Evolutionary conservation across 2,329 filamentous ascomycete genomes (phyloP), one percentile per base, ranked within the genome.

Genomic region (Aspergillus ochraceus): DNA sequence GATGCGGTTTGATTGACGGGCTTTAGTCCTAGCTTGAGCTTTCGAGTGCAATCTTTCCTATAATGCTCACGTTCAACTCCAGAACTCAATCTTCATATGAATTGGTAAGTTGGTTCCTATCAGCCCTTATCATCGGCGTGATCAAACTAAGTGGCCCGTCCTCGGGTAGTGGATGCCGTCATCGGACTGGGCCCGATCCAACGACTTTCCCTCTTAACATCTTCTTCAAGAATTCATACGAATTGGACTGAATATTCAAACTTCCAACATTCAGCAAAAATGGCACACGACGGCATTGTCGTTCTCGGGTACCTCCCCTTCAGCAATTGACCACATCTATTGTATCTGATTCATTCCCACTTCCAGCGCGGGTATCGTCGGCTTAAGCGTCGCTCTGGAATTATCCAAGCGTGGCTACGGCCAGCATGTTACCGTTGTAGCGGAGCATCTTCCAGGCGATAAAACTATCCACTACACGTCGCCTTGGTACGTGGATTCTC

Each of bases 381-480:
- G 56, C 19, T 32, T 61, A 11, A 61, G 55, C 47, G 59, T 61
- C 6, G 56, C 59, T 10, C n/a, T 61, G 9, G 59, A 61, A 11
- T 36, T 59, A 20, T 59, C 59, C 10, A 61, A 45, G 19, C 59
- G 53, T 14, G 59, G 56, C 1, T 58, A 59, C 20, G 59, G 56
- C 2, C 49, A 32, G 6, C 42, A 61, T 59, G n/a, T 61, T 4
- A 79, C 77, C 3, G 67, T 80, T 10, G 60, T 79, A 8, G 77
- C 77, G 10, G 75, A 80, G 57, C 68, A 79, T 55, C 67, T 79
- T 0, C 78, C 78, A 0, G 77, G 77, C 6, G 78, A 80, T 56
- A 76, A 73, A 0, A 68, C 71, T 0, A 59, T 70, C 1, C 64
- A 69, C 24, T 81, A 80, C 61, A 79, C 77, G 1, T 80, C 78